These are phyloP conservation scores for Abelmoschus esculentus DNA, from an alignment of 345 rosid species.

Conservation along the genomic window DNA sequence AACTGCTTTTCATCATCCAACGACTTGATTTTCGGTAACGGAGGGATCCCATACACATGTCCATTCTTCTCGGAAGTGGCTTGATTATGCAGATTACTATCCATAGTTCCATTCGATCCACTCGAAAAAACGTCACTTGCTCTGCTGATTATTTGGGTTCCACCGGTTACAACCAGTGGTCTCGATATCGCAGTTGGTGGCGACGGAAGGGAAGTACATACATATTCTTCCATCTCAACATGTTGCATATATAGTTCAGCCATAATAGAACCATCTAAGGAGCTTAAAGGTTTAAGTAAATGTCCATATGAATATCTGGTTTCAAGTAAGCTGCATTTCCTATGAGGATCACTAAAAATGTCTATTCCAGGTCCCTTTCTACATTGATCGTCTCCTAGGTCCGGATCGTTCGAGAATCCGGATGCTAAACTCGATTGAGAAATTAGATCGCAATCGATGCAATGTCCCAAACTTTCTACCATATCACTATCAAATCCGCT, in stretches of 20 bases:
- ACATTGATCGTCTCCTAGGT: conserved; percentile 15
- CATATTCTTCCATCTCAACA: conserved; percentile 37
- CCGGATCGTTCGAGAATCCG: conserved; percentile 22
- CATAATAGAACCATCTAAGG: conserved; percentile 52
- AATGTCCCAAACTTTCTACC: conserved; percentile 20
- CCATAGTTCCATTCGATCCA: conserved; percentile 4
- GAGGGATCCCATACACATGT: conserved; percentile 36
- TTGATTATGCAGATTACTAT: conserved; percentile 20
- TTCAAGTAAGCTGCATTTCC: conserved; percentile 37
- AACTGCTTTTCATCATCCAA: conserved; percentile 13
- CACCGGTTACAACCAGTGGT: conserved; percentile 58
- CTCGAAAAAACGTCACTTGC: conserved; percentile 20
- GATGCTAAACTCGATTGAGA: conserved; percentile 19
- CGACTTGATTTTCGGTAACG: conserved; percentile 33
- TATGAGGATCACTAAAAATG: conserved; percentile 19
- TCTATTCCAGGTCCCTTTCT: conserved; percentile 19
- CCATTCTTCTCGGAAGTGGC: conserved; percentile 14
- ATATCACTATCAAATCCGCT: conserved; percentile 17
- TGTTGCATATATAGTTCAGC: conserved; percentile 55
- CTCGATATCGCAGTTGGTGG: conserved; percentile 32
- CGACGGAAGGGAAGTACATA: conserved; percentile 39
- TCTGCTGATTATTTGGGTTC: conserved; percentile 41
- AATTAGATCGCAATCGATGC: conserved; percentile 18
- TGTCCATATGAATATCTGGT: conserved; percentile 23
- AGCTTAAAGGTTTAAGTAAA: conserved; percentile 40